Evolutionary conservation across 129 eudicot species (phyloP).

Genomic region (Sambucus nigra): DNA sequence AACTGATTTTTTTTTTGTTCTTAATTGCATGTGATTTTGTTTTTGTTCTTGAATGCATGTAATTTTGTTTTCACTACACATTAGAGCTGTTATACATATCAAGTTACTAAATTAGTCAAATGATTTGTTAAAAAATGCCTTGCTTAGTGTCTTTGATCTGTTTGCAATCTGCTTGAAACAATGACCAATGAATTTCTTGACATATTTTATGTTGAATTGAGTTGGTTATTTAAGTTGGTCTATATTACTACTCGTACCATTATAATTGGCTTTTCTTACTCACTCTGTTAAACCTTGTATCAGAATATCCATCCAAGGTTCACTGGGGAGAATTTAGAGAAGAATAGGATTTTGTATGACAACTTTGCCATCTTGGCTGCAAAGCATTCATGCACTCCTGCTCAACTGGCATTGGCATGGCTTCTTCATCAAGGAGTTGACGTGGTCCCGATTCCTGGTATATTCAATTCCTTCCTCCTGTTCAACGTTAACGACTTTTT

Average conservation of each 20-base stretch:
- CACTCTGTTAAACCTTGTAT: not conserved
- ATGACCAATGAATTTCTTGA: not conserved
- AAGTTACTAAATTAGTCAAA: no score
- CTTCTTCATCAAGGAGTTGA: slow-evolving; percentile 53
- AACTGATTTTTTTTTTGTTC: not conserved
- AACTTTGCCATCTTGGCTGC: slow-evolving; percentile 34
- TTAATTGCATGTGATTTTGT: not conserved
- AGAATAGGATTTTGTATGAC: slow-evolving; percentile 34
- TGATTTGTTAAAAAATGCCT: no score
- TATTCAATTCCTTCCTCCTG: not conserved
- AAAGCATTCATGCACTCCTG: slow-evolving; percentile 42
- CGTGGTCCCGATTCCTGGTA: slow-evolving; percentile 51
- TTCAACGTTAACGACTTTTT: not conserved
- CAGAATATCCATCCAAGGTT: slow-evolving; percentile 50
- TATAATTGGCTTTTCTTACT: not conserved
- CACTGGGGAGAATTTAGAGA: slow-evolving; percentile 35
- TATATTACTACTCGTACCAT: not conserved
- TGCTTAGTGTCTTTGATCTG: no score
- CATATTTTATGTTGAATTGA: not conserved
- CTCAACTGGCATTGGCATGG: slow-evolving; percentile 67
- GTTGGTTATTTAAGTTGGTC: slow-evolving; percentile 1
- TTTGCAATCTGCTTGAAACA: no score
- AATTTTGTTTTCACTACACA: no score
- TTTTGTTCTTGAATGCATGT: no score
- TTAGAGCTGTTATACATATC: no score